Evolutionary conservation across 1,139 yeast species (phyloP), one percentile per base, ranked within the genome.

Genomic region (Blastobotrys elegans): DNA sequence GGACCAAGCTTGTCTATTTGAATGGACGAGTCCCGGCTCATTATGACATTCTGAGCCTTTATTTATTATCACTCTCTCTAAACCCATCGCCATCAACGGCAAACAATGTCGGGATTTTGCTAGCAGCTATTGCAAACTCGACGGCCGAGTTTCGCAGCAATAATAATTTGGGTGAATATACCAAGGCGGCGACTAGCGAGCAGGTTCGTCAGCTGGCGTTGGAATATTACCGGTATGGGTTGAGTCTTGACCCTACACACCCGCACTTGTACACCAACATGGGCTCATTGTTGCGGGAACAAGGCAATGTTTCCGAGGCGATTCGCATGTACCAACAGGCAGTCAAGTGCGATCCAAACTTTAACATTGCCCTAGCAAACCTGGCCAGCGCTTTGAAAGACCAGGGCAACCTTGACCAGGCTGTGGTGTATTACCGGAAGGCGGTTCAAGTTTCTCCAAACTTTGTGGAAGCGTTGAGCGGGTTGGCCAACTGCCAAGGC

Each of bases 231-330:
- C 53, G 55, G 20, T 64, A 55, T 43, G 69, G 69, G 1, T 56
- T 65, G 6, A 52, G 58, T 4, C 53, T 65, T n/a, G 69, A 65
- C 44, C 48, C 60, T 7, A 54, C 54, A 21, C 67, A 65, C 44
- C 67, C 69, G 8, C 69, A 65, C 47, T 54, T 65, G 21, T 63
- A 63, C 53, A 64, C 69, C 7, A 65, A 65, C 37, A 53, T 64
- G 33, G 69, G 69, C 3, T 64, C 69, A 6, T 53, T 65, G 7
- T 50, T 61, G 17, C 59, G 67, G 6, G 68, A 64, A 39, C 65
- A 62, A 39, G 69, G 69, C 14, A 49, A 58, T 2, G 48, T 56
- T 8, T 45, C 51, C n/a, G 62, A 60, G 33, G 68, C 69, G 2
- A 57, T 65, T n/a, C 41, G 55, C 13, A 58, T 63, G 60, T 65